phyloP scores from a whole-genome alignment of 2,329 filamentous ascomycete species.

The Onygenales sp. region DNA sequence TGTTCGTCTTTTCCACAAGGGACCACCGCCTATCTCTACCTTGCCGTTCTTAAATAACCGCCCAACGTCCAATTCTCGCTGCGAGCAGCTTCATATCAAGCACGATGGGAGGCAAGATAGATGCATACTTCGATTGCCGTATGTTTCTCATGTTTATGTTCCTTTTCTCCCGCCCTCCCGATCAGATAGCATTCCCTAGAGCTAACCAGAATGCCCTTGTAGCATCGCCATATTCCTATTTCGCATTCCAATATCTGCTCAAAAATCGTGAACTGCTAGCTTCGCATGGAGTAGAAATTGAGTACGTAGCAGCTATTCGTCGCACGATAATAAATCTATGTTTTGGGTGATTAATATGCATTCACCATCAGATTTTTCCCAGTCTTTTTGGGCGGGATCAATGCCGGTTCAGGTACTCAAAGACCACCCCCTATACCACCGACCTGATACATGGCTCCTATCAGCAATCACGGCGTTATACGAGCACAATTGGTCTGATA shows the following conservation, averaged over 20 bases:
- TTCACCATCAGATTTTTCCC: constrained; percentile 51
- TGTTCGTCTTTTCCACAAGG: too few species aligned
- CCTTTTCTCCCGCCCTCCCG: neutral
- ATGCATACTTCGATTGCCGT: constrained; percentile 60
- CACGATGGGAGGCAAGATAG: constrained; percentile 52
- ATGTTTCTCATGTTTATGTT: constrained; percentile 31
- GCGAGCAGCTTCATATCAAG: neutral
- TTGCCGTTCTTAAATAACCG: neutral
- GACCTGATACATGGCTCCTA: neutral
- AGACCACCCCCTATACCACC: neutral
- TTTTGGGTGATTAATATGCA: too few species aligned
- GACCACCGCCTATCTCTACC: too few species aligned
- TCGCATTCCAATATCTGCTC: constrained; percentile 48
- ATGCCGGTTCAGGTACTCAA: constrained; percentile 44
- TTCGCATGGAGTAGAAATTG: constrained; percentile 52
- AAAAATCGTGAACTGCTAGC: constrained; percentile 46
- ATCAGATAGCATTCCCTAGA: neutral
- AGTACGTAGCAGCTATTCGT: constrained; percentile 41
- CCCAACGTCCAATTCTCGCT: neutral
- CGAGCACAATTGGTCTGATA: neutral
- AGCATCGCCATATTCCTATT: constrained; percentile 55
- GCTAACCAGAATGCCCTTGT: constrained; percentile 1
- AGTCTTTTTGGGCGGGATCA: constrained; percentile 61
- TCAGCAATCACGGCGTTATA: too few species aligned
- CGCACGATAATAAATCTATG: too few species aligned